Base-by-base conservation (phyloP, 371 early-diverging fungal species). In the Actinomucor elegans region DNA sequence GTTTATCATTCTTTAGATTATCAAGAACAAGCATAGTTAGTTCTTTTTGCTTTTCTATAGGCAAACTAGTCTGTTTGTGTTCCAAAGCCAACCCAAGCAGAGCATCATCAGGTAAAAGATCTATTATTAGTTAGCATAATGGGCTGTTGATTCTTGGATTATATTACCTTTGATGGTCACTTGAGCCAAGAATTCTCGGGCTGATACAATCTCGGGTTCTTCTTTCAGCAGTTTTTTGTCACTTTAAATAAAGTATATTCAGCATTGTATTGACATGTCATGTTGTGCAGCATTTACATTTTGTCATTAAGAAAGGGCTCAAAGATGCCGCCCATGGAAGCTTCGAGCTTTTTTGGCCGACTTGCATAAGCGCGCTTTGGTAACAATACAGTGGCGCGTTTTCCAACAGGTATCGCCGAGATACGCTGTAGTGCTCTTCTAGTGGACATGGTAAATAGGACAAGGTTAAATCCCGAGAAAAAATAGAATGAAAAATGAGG, bases 291-390 rank as follows among this genome's bases (percentile, higher is more conserved):
- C 38, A 41, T 10, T 33, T 50, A 57, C 62, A 62, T 35, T 26
- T 41, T 64, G n/a, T 45, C 43, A 44, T 64, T 42, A 4, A 75
- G 55, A 51, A 75, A 75, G 4, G 71, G 69, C 40, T 75, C 71
- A 35, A 75, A 75, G 17, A 75, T 63, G 12, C 69, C 74, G 14
- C 75, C 68, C 52, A 67, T 67, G 8, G 60, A 57, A 5, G 61
- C 48, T 33, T 65, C 64, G 2, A 55, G 10, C 26, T 59, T 68
- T 20, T 49, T 63, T n/a, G 40, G 34, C 3, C 52, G 56, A 34
- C 29, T 48, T 21, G 58, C 53, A 54, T 63, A 63, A 5, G 29
- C 21, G 27, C 53, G 42, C 35, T 35, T 61, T 17, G 34, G 49
- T 34, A 57, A 15, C 36, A 41, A 27, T 6, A 49, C 49, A 27